A percentile compares a stretch with the other conserved stretches of the same genome.
These are phyloP conservation scores for Metarhizium sp. DNA, from an alignment of 2,329 filamentous ascomycete species.

Conservation along the genomic window DNA sequence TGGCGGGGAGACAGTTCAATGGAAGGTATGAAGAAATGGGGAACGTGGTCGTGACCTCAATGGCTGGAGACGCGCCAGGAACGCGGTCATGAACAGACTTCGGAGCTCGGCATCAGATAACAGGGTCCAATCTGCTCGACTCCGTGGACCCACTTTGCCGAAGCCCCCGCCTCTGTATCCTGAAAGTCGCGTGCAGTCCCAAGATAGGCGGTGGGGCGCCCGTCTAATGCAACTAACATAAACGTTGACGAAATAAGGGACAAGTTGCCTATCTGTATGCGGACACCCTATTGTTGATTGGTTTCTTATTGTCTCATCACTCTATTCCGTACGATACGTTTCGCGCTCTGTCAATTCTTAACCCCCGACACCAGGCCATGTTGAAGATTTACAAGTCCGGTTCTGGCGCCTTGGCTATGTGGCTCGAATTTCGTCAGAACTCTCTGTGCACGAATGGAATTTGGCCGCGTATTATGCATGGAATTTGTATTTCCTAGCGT, in stretches of 20 bases:
- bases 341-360: no score
- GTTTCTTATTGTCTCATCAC: no score
- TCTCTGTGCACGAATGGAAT: no score
- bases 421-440: background rate
- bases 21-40: background rate
- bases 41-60: background rate
- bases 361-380: no score
- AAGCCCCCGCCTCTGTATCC: background rate
- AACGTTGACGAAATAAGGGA: no score
- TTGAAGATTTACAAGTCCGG: background rate
- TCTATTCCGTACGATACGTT: no score
- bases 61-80: constrained; percentile 1
- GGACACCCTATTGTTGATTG: background rate
- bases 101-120: background rate
- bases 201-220: background rate
- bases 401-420: background rate
- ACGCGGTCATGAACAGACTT: background rate
- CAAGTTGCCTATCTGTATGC: background rate
- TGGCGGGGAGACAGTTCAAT: background rate
- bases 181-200: background rate
- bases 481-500: no score
- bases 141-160: background rate
- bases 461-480: no score
- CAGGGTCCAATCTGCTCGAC: constrained; percentile 2
- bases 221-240: background rate